Evolutionary conservation across 352 stramenopile genomes (phyloP).

Genomic region (Pythium dissotocum): DNA sequence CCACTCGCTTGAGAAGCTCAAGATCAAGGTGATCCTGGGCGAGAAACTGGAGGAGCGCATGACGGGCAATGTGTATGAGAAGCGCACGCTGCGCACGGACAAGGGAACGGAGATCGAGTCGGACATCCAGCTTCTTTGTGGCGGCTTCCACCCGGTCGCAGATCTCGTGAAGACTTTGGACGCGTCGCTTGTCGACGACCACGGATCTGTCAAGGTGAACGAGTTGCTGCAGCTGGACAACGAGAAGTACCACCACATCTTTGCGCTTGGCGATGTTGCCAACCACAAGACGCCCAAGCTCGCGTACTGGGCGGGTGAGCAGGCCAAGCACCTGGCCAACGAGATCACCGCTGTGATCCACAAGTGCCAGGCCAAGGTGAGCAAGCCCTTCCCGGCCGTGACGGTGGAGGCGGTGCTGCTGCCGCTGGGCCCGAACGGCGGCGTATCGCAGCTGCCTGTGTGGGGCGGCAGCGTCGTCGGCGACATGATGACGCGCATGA

Average conservation of each 20-base stretch:
- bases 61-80: constrained; percentile 37
- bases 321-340: constrained; percentile 43
- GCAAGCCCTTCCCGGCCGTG: constrained; percentile 36
- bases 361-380: constrained; percentile 40
- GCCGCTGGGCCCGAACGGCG: constrained; percentile 32
- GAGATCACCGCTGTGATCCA: constrained; percentile 40
- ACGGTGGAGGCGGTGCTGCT: constrained; percentile 28
- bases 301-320: constrained; percentile 38
- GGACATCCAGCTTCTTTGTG: constrained; percentile 55
- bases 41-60: constrained; percentile 51
- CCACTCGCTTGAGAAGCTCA: constrained; percentile 35
- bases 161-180: constrained; percentile 39
- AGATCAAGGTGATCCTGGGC: constrained; percentile 53
- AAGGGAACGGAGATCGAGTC: constrained; percentile 56
- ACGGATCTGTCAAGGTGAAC: constrained; percentile 51
- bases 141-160: constrained; percentile 37
- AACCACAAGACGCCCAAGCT: constrained; percentile 52
- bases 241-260: constrained; percentile 46
- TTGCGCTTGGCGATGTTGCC: constrained; percentile 48
- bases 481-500: constrained; percentile 30
- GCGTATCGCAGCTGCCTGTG: constrained; percentile 34
- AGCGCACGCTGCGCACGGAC: constrained; percentile 41
- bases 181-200: constrained; percentile 32
- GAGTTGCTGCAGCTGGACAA: constrained; percentile 46
- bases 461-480: constrained; percentile 29